These are phyloP conservation scores for Hypoxylon sp. DNA, from an alignment of 2,329 filamentous ascomycete species.

Conservation along the genomic window DNA sequence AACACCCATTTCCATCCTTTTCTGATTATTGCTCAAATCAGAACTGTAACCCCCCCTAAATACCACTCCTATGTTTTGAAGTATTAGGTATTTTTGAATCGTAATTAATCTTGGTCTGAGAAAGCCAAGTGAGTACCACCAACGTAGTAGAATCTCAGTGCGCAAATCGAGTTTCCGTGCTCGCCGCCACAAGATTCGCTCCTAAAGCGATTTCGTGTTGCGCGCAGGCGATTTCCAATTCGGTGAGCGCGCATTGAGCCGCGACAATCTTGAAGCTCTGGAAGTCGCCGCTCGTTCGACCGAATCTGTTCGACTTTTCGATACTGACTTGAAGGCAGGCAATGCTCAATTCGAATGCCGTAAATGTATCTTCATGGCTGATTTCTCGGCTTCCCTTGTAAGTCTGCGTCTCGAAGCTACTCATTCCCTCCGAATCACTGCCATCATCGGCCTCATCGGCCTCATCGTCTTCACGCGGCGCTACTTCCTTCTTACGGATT, in stretches of 20 bases:
- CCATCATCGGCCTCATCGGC: conserved; percentile 26
- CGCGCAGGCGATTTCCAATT: conserved; percentile 47
- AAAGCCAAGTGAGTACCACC: background rate
- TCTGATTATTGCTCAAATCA: no score
- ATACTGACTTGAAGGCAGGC: conserved; percentile 49
- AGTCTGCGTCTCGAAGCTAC: background rate
- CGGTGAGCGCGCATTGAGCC: conserved; percentile 49
- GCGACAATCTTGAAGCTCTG: conserved; percentile 52
- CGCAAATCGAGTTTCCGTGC: background rate
- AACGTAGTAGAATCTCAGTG: background rate
- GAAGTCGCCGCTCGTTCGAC: conserved; percentile 39
- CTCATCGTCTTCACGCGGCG: conserved; percentile 25
- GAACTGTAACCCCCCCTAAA: background rate
- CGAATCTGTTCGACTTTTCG: conserved; percentile 8
- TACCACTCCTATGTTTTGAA: background rate
- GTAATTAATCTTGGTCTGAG: background rate
- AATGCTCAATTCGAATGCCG: conserved; percentile 50
- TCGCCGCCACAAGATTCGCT: conserved; percentile 14
- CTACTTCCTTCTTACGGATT: conserved; percentile 50
- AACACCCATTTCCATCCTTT: background rate
- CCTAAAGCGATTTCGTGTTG: conserved; percentile 14
- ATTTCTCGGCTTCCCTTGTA: background rate
- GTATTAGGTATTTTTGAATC: background rate
- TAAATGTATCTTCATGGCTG: conserved; percentile 10
- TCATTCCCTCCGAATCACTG: conserved; percentile 16